Percentiles rank a stretch among this genome's conserved stretches.
Evolutionary conservation across 2,329 filamentous ascomycete species (phyloP).

Genomic region (Seiridium unicorne): DNA sequence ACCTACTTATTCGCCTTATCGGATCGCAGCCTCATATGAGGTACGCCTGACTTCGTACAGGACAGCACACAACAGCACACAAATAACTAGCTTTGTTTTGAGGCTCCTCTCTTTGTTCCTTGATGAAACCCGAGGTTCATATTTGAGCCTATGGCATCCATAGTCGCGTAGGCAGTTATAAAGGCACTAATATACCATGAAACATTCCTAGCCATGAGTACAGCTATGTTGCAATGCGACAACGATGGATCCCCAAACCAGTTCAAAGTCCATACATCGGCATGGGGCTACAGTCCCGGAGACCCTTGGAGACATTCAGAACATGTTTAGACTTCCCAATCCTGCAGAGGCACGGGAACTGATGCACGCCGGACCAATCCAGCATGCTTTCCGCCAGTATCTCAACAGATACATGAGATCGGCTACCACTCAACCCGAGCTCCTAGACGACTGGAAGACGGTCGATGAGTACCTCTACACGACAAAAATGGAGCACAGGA

Average conservation of each 20-base stretch:
- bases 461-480: neutral
- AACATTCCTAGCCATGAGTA: neutral
- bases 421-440: neutral
- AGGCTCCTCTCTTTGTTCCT: too few relatives aligned
- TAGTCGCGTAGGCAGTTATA: too few relatives aligned
- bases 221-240: neutral
- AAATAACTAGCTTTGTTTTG: too few relatives aligned
- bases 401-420: neutral
- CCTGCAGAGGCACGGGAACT: neutral
- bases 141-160: too few relatives aligned
- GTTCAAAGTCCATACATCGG: neutral
- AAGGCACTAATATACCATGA: too few relatives aligned
- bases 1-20: too few relatives aligned
- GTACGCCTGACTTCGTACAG: too few relatives aligned
- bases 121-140: too few relatives aligned
- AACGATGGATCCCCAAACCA: neutral
- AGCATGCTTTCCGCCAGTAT: neutral
- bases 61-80: too few relatives aligned
- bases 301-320: neutral
- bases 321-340: neutral
- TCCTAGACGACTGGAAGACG: neutral
- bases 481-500: neutral
- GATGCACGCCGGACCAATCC: neutral
- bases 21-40: too few relatives aligned
- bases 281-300: neutral